These are phyloP conservation scores for Leptographium radiaticola DNA, from an alignment of 2,329 filamentous ascomycete species.

Conservation along the genomic window DNA sequence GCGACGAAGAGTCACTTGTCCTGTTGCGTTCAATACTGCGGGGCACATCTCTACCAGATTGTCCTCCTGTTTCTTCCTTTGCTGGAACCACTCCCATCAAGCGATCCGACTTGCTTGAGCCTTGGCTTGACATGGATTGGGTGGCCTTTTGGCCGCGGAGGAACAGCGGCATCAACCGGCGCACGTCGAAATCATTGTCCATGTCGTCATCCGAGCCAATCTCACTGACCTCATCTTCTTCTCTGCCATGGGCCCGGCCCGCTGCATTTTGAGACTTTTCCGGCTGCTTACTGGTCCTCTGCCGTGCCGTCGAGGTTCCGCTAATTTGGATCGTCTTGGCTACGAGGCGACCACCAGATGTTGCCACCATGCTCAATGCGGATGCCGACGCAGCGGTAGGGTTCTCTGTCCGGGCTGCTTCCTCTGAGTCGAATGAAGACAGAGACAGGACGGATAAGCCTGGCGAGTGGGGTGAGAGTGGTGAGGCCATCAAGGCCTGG, in stretches of 20 bases:
- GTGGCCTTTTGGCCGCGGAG: constrained; percentile 13
- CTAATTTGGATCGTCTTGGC: constrained; percentile 7
- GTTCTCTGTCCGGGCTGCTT: background rate
- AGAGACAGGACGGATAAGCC: background rate
- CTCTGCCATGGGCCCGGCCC: background rate
- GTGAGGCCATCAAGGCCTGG: background rate
- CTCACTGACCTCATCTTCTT: background rate
- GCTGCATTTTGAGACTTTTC: background rate
- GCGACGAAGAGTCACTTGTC: background rate
- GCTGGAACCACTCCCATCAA: constrained; percentile 7
- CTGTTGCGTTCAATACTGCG: background rate
- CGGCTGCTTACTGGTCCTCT: background rate
- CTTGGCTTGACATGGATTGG: constrained; percentile 9
- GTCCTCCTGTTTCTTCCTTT: background rate
- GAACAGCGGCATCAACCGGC: constrained; percentile 38
- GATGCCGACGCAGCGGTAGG: background rate
- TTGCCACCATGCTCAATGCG: background rate
- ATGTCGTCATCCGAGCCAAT: constrained; percentile 8
- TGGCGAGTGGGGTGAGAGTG: background rate
- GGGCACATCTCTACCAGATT: background rate
- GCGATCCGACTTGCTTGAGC: constrained; percentile 1
- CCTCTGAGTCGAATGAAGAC: background rate
- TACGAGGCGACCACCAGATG: constrained; percentile 3
- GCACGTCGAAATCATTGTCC: constrained; percentile 29
- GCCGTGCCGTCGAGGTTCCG: background rate